These are phyloP conservation scores for Kandelia obovata DNA, from an alignment of 345 rosid species.

Conservation along the genomic window DNA sequence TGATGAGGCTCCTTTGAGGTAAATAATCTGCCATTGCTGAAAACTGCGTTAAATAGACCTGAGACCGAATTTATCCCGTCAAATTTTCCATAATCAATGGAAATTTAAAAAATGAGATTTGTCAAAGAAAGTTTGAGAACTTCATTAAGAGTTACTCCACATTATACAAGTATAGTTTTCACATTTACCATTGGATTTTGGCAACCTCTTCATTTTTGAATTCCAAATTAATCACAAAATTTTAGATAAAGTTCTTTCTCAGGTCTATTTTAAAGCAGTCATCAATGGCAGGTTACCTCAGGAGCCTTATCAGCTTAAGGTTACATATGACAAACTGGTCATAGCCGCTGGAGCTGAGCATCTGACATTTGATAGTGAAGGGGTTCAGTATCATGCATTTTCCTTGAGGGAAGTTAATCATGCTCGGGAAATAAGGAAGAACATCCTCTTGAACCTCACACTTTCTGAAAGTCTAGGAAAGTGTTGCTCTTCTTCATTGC, in stretches of 20 bases:
- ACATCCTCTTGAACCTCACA: slow-evolving; percentile 88
- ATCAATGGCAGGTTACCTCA: slow-evolving; percentile 41
- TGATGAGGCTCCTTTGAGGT: no score
- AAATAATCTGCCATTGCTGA: no score
- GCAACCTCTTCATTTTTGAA: no score
- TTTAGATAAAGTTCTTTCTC: background rate
- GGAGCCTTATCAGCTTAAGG: slow-evolving; percentile 71
- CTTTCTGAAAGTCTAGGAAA: slow-evolving; percentile 83
- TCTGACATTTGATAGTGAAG: slow-evolving; percentile 76
- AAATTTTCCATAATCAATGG: no score
- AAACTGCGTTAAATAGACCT: no score
- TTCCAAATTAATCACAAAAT: no score
- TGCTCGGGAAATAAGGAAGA: slow-evolving; percentile 88
- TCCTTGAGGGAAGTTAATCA: slow-evolving; percentile 86
- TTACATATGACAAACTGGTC: slow-evolving; percentile 79
- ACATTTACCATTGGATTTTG: no score
- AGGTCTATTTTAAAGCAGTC: slow-evolving; percentile 79
- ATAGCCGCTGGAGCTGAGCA: slow-evolving; percentile 92
- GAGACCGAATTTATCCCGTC: no score
- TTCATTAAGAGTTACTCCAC: no score
- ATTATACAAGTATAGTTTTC: no score
- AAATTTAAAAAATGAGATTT: no score
- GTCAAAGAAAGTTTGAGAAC: no score
- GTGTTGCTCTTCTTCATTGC: background rate
- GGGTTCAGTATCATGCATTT: slow-evolving; percentile 76